These are phyloP conservation scores for Beta vulgaris DNA, from an alignment of 148 eudicot species.

Conservation along the genomic window DNA sequence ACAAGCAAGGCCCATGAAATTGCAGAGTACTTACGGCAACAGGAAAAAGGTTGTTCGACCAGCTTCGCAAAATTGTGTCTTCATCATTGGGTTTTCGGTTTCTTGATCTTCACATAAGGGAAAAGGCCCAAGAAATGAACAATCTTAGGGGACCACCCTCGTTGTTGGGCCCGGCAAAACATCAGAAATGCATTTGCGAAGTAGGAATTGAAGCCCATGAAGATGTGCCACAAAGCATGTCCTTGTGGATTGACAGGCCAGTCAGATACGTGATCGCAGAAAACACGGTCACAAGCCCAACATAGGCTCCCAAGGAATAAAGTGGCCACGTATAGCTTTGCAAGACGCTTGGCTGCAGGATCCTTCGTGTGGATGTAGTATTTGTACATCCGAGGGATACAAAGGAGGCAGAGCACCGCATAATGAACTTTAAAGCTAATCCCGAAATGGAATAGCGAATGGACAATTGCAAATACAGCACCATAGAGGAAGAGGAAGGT, in stretches of 20 bases:
- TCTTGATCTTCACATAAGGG: constrained; percentile 71
- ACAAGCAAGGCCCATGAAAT: background rate
- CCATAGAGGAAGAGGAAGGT: constrained; percentile 69
- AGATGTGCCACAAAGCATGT: constrained; percentile 72
- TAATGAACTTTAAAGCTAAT: constrained; percentile 62
- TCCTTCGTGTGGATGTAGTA: constrained; percentile 58
- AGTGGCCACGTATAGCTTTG: constrained; percentile 51
- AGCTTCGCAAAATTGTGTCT: background rate
- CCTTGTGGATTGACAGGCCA: constrained; percentile 71
- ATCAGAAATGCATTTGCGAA: constrained; percentile 70
- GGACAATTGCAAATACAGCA: constrained; percentile 49
- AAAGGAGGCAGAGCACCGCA: constrained; percentile 56
- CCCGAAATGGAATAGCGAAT: constrained; percentile 47
- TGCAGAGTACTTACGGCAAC: background rate
- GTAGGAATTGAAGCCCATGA: constrained; percentile 72
- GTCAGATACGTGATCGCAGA: constrained; percentile 43
- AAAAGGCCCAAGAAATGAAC: constrained; percentile 49
- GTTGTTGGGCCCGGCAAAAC: constrained; percentile 82
- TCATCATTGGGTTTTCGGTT: constrained; percentile 54
- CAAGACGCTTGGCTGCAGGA: constrained; percentile 57
- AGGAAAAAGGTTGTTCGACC: background rate
- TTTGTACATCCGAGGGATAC: constrained; percentile 83
- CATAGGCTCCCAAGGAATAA: constrained; percentile 46
- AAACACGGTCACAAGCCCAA: constrained; percentile 60
- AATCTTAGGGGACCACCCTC: constrained; percentile 56